Conservation (phyloP, 768 basidiomycete species). For the Hericium rajendrae region DNA sequence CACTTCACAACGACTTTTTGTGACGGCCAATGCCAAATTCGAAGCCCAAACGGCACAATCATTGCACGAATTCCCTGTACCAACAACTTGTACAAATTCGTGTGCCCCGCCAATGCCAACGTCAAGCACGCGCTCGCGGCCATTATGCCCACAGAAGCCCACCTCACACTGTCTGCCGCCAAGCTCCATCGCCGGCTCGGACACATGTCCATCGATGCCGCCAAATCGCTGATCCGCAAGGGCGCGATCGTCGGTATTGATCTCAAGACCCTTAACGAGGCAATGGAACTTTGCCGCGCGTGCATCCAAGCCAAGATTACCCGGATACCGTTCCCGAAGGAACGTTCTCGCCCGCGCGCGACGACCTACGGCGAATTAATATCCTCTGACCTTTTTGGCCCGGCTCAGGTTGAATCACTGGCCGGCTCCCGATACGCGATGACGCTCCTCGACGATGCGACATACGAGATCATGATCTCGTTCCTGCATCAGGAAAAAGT, state of each 20-base stretch:
- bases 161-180: background rate
- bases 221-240: background rate
- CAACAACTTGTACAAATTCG: background rate
- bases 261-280: background rate
- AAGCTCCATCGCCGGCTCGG: background rate
- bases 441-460: background rate
- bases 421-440: background rate
- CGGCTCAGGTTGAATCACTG: background rate
- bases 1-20: background rate
- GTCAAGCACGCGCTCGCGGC: background rate
- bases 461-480: background rate
- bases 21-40: background rate
- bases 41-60: background rate
- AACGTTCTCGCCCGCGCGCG: background rate
- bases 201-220: background rate
- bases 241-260: background rate
- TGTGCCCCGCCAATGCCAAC: background rate
- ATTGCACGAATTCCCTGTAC: background rate
- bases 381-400: background rate
- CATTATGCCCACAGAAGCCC: no score
- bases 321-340: background rate
- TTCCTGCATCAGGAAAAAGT: background rate
- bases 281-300: background rate
- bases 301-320: background rate
- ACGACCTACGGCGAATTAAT: background rate